phyloP scores from a whole-genome alignment of 331 rosid genomes.

The Erythrophleum ivorense region DNA sequence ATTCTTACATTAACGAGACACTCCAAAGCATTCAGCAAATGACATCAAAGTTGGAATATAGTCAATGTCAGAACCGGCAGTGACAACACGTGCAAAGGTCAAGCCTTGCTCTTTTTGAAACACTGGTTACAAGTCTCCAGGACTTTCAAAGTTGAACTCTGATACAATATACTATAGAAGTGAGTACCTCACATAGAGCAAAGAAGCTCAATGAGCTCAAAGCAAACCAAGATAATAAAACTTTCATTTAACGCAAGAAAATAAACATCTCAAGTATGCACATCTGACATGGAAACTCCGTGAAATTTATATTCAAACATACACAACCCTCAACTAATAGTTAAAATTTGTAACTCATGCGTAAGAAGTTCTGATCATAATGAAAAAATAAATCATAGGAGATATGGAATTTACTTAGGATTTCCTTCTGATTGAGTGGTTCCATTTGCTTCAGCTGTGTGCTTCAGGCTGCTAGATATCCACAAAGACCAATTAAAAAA shows the following conservation, averaged over 20 bases:
- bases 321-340: conserved; percentile 7
- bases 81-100: conserved; percentile 99
- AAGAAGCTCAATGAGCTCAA: conserved; percentile 22
- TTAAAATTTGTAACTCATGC: conserved; percentile 3
- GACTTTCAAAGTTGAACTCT: conserved; percentile 97
- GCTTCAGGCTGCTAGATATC: conserved; percentile 71
- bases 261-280: conserved; percentile 20
- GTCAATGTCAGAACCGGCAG: conserved; percentile 95
- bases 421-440: conserved; percentile 64
- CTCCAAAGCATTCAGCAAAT: conserved; percentile 93
- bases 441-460: conserved; percentile 72
- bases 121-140: conserved; percentile 86
- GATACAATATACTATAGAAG: conserved; percentile 36
- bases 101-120: conserved; percentile 99
- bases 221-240: conserved; percentile 13
- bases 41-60: conserved; percentile 72
- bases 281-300: conserved; percentile 7
- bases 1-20: conserved; percentile 79
- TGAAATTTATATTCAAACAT: neutral
- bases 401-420: conserved; percentile 70
- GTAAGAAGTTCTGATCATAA: neutral
- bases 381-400: neutral
- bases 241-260: conserved; percentile 6
- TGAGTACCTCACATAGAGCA: conserved; percentile 34
- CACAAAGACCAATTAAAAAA: conserved; percentile 42